phyloP scores from a whole-genome alignment of 257 asterid genomes.

The Nicotiana benthamiana region DNA sequence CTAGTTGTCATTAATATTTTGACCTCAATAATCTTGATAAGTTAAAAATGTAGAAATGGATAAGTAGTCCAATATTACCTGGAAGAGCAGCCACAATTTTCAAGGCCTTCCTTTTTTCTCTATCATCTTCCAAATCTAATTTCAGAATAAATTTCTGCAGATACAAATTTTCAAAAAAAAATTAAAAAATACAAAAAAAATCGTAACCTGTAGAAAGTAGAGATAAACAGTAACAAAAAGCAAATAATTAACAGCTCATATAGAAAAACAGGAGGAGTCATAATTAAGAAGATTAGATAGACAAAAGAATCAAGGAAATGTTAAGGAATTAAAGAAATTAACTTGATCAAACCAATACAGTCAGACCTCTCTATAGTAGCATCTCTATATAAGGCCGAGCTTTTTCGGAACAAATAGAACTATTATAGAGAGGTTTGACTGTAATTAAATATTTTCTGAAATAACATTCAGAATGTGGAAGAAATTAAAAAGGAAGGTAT shows the following conservation, averaged over 20 bases:
- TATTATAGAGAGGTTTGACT: no score
- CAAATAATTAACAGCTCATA: not conserved
- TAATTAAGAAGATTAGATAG: not conserved
- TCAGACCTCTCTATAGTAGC: no score
- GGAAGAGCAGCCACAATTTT: not conserved
- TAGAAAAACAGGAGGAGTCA: not conserved
- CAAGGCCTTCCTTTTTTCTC: conserved; percentile 7
- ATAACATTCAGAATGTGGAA: not conserved
- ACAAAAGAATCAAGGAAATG: not conserved
- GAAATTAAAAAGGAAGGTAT: not conserved
- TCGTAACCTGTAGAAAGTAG: not conserved
- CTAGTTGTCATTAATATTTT: no score
- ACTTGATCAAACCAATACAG: not conserved
- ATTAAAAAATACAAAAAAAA: no score
- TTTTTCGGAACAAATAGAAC: no score
- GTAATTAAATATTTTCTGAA: not conserved
- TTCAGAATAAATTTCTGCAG: not conserved
- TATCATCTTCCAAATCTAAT: conserved; percentile 1
- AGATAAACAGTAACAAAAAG: not conserved
- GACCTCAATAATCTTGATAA: not conserved
- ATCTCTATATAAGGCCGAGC: no score
- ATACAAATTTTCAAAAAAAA: not conserved
- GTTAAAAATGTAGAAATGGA: not conserved
- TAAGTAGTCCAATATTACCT: not conserved
- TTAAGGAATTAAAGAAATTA: not conserved